Evolutionary conservation across 2,329 filamentous ascomycete genomes (phyloP), one percentile per base, ranked within the genome.

Genomic region (Colletotrichum simmondsii): DNA sequence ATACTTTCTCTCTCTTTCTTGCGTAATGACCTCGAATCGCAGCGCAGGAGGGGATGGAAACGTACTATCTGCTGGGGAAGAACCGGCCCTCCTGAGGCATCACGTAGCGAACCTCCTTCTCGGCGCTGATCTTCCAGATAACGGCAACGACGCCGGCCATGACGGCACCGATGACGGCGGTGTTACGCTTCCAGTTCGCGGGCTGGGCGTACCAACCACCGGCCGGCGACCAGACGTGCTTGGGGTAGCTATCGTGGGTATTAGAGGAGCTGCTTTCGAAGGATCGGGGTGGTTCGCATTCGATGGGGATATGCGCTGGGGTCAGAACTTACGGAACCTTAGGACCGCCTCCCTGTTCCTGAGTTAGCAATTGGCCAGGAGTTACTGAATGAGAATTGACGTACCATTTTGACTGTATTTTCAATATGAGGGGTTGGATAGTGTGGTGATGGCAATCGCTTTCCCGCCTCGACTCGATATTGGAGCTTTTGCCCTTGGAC

Each of bases 171-270:
- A 95, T 91, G 77, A 97, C 87, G 68, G 92, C 88, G 5, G 97
- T 99, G 88, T 99, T 99, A 79, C 87, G 86, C 83, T 93, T 97
- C 97, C 97, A 99, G 89, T 99, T 99, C 77, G 90, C 88, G 66
- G 97, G 97, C 83, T 97, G 96, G 67, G 93, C 87, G 85, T 99
- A 99, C 97, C 97, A 99, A 85, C 97, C 97, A 89, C 97, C 97
- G 76, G 96, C 89, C 75, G 97, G 97, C 81, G 97, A 98, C 97
- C 97, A 99, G 89, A 99, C 95, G 89, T 99, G 96, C 89, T 98
- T 98, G 84, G 95, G 95, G 86, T 98, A 98, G 81, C 95, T 97
- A 79, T 59, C 53, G 42, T 54, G n/a, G 28, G 28, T 19, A 74
- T 73, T 67, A 68, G 71, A 63, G 57, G 60, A 49, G 49, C 24